A percentile compares a stretch with the other conserved stretches of the same genome.
Conservation (phyloP, 192 early-diverging fungal genomes). For the Coemansia sp. region DNA sequence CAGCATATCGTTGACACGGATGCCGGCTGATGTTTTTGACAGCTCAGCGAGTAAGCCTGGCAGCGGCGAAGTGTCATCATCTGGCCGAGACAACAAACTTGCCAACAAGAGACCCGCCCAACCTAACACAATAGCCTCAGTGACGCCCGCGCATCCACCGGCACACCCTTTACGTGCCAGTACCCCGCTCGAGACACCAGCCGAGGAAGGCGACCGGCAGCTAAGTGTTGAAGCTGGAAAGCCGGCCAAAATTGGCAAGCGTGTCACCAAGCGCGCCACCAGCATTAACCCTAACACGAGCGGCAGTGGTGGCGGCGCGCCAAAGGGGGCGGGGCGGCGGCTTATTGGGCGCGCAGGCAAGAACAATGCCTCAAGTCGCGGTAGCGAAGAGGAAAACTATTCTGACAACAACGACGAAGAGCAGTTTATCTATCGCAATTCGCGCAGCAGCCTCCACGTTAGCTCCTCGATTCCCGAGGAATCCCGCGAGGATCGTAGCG, state of each 20-base stretch:
- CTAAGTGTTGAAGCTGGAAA: conserved; percentile 31
- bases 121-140: not conserved
- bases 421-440: conserved; percentile 54
- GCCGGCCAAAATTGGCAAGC: conserved; percentile 6
- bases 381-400: conserved; percentile 45
- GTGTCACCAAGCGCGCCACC: conserved; percentile 11
- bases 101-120: not conserved
- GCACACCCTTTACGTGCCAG: conserved; percentile 14
- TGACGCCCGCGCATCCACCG: not conserved
- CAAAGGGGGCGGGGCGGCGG: conserved; percentile 18
- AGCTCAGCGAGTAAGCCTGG: conserved; percentile 9
- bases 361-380: conserved; percentile 36
- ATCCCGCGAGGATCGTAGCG: conserved; percentile 27
- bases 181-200: conserved; percentile 41
- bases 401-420: conserved; percentile 39
- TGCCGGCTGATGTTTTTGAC: conserved; percentile 21
- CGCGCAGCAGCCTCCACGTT: conserved; percentile 50
- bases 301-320: conserved; percentile 17
- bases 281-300: conserved; percentile 4
- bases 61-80: conserved; percentile 17
- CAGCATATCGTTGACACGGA: conserved; percentile 44
- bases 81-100: conserved; percentile 19
- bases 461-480: conserved; percentile 50
- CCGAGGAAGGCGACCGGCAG: conserved; percentile 50
- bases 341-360: conserved; percentile 30